phyloP scores from a whole-genome alignment of 2,329 filamentous ascomycete genomes.

The Trichoderma oligosporum region DNA sequence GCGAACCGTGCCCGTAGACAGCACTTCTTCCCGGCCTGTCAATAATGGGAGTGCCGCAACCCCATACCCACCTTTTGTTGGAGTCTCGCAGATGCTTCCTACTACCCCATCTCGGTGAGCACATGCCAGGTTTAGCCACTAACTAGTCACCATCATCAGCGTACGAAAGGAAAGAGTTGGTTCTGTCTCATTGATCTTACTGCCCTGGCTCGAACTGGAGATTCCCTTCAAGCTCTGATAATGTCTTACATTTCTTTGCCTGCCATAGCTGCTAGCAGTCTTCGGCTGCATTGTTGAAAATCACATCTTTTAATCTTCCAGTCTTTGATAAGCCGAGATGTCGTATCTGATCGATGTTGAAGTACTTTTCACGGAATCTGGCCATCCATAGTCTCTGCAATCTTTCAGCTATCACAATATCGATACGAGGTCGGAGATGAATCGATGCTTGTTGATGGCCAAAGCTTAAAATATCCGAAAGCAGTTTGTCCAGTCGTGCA shows the following conservation, averaged over 20 bases:
- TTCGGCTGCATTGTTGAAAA: constrained; percentile 34
- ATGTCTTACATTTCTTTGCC: constrained; percentile 31
- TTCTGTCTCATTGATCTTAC: constrained; percentile 35
- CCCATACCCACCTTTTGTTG: constrained; percentile 46
- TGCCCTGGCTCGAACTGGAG: constrained; percentile 45
- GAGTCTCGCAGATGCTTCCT: constrained; percentile 40
- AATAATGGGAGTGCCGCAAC: constrained; percentile 49
- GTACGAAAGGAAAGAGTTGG: neutral
- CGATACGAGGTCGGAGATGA: constrained; percentile 32
- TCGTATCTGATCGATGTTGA: constrained; percentile 45
- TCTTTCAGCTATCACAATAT: constrained; percentile 36
- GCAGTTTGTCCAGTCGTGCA: constrained; percentile 42
- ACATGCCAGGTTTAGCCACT: constrained; percentile 56
- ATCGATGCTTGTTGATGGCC: constrained; percentile 28
- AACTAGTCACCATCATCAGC: constrained; percentile 36
- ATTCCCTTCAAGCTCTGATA: constrained; percentile 41
- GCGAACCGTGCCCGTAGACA: constrained; percentile 32
- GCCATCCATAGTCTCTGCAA: constrained; percentile 43
- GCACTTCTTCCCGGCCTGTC: constrained; percentile 47
- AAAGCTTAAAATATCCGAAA: constrained; percentile 39
- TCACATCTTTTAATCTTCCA: constrained; percentile 41
- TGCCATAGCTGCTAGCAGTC: constrained; percentile 37
- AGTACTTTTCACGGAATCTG: constrained; percentile 44
- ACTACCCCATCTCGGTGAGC: constrained; percentile 55
- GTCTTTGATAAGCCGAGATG: constrained; percentile 34